Evolutionary conservation across 352 stramenopile genomes (phyloP), one percentile per base, ranked within the genome.

Genomic region (Phytophthora quininea): DNA sequence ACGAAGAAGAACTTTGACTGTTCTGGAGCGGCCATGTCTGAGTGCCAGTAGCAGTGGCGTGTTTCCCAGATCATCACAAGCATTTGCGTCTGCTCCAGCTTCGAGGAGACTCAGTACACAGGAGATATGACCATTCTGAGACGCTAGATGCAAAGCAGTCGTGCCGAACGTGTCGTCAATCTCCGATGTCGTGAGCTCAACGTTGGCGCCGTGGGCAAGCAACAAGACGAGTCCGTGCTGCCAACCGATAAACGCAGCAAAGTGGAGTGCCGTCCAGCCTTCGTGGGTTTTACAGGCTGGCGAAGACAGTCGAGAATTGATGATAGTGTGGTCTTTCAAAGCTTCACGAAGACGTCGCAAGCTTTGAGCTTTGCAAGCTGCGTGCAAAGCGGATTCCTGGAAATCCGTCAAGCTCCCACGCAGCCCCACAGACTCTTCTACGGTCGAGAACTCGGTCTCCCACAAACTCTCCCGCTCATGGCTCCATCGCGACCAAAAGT

Each of bases 1-100:
- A 33, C 56, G 54, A 4, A 80, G 54, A 9, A 82, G 45, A 33
- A 68, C 37, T 30, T 71, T 70, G 29, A 80, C 58, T 12, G 57
- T 56, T 0, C 57, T n/a, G 0, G 77, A 82, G 0, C 53, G 74
- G 14, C 71, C 71, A 40, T 73, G 65, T 5, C 71, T 54, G 54
- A 85, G 64, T 9, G 68, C 77, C 19, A 67, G 9, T 3, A 77
- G 37, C 43, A 85, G 51, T 1, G 77, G 54, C 4, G 77, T 73
- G 11, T 62, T 51, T 2, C 62, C 62, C 7, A 68, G 15, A 12
- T 60, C 31, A n/a, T 81, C 62, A 5, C 37, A 38, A 10, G 37
- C 51, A 47, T 72, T 32, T 6, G 73, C 51, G 3, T 63, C 43
- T n/a, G 74, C 74, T 9, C 74, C 77, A 9, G 70, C 65, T 6